phyloP scores from a whole-genome alignment of 2,329 filamentous ascomycete genomes.

The Coniochaeta sp. region DNA sequence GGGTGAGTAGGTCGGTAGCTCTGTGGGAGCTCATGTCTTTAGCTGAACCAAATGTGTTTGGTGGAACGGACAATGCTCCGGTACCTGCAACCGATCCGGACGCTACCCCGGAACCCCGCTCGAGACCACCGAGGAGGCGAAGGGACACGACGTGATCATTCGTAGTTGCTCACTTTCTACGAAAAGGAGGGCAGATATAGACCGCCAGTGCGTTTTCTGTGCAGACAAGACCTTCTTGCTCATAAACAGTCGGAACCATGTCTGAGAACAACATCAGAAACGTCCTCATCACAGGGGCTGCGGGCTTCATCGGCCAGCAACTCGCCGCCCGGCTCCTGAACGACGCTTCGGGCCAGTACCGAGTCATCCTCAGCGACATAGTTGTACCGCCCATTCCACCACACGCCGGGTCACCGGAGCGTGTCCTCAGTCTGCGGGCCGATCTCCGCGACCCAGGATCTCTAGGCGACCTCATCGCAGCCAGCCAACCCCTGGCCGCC shows the following conservation, averaged over 20 bases:
- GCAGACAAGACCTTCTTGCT: no score
- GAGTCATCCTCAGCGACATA: conserved; percentile 44
- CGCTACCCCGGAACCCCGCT: background rate
- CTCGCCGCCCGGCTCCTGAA: conserved; percentile 32
- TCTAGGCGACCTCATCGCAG: conserved; percentile 31
- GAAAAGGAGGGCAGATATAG: background rate
- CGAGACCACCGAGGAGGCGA: background rate
- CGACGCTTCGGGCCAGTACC: conserved; percentile 23
- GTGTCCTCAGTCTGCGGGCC: conserved; percentile 40
- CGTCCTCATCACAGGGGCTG: conserved; percentile 26
- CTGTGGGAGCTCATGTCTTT: background rate
- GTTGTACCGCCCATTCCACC: conserved; percentile 41
- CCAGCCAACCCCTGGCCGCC: conserved; percentile 38
- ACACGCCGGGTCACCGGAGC: conserved; percentile 37
- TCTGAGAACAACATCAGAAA: conserved; percentile 7
- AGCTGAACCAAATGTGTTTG: background rate
- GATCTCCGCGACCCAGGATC: conserved; percentile 34
- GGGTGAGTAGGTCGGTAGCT: no score
- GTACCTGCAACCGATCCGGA: background rate
- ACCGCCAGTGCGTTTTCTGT: no score
- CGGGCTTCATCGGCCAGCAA: conserved; percentile 25
- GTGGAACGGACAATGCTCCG: background rate
- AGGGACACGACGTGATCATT: background rate
- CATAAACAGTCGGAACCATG: background rate
- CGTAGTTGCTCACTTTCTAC: background rate